Evolutionary conservation across 441 rosid genomes (phyloP).

Genomic region (Mallotus repandus): DNA sequence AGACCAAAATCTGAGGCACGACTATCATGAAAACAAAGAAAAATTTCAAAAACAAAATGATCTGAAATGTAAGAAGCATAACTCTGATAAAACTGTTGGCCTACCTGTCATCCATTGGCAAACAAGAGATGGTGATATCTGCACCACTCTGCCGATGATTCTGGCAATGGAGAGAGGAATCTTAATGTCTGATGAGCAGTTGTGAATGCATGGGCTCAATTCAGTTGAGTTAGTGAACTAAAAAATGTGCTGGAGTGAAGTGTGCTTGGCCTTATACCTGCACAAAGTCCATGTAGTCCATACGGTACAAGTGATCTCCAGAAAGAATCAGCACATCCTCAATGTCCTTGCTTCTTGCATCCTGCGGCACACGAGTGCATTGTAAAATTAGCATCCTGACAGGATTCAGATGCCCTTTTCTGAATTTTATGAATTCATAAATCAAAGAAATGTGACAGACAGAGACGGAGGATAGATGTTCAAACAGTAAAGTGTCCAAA

Average conservation of each 20-base stretch:
- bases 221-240: not conserved
- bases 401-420: too few species aligned
- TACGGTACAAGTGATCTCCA: conserved; percentile 90
- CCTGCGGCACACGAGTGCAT: conserved; percentile 36
- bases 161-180: conserved; percentile 42
- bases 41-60: conserved; percentile 14
- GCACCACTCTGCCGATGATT: conserved; percentile 93
- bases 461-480: not conserved
- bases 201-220: not conserved
- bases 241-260: not conserved
- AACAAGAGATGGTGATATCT: conserved; percentile 78
- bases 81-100: not conserved
- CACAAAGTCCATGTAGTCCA: conserved; percentile 96
- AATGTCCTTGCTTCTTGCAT: conserved; percentile 68
- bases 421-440: not conserved
- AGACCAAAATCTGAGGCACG: conserved; percentile 98
- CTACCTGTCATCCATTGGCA: conserved; percentile 84
- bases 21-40: conserved; percentile 43
- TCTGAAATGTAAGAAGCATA: not conserved
- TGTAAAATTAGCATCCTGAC: not conserved
- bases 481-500: not conserved
- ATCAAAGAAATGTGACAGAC: not conserved
- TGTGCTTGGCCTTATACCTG: conserved; percentile 43
- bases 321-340: conserved; percentile 92
- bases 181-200: not conserved